Evolutionary conservation across 768 basidiomycete species (phyloP), one percentile per base, ranked within the genome.

Genomic region (Leccinum disarticulatum): DNA sequence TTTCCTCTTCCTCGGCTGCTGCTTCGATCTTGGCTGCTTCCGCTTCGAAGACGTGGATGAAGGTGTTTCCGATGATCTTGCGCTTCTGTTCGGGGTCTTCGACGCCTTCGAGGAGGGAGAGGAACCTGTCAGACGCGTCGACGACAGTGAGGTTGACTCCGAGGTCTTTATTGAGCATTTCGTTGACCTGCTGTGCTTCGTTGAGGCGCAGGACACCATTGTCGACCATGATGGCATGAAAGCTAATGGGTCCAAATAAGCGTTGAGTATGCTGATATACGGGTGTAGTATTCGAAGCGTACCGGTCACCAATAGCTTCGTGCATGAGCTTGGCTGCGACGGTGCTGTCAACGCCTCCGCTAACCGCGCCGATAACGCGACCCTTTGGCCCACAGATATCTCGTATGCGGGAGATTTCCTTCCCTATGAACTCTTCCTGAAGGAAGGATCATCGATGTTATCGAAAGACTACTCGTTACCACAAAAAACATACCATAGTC

Each of bases 311-410:
- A 67, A 99, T 98, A 28, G 97, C 97, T 78, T 98, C 95, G 66
- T 98, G 95, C 97, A 99, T 99, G 61, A 99, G 82, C 76, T 98
- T 98, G 47, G 97, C 97, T 4, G 97, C 97, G 15, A 99, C 97
- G 0, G 95, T 95, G 64, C 94, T 96, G 73, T 98, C 97, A 52
- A 99, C 97, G 52, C 97, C 97, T 28, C 97, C 97, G 61, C 90
- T 92, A 53, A 98, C 96, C 14, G 97, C 97, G 55, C 97, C 97
- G 58, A 99, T 98, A 54, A 99, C 97, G 55, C 95, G 94, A 35
- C 95, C 96, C 67, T 85, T 93, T 2, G 87, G 84, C 0, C 97
- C 97, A 69, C 95, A 98, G 41, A 98, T 95, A 43, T 96, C 88
- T 55, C 90, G 87, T 66, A 99, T 99, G 47, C 97, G 87, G 17